Evolutionary conservation across 108 stramenopile species (phyloP).

Genomic region (Mediolabrus comicus): DNA sequence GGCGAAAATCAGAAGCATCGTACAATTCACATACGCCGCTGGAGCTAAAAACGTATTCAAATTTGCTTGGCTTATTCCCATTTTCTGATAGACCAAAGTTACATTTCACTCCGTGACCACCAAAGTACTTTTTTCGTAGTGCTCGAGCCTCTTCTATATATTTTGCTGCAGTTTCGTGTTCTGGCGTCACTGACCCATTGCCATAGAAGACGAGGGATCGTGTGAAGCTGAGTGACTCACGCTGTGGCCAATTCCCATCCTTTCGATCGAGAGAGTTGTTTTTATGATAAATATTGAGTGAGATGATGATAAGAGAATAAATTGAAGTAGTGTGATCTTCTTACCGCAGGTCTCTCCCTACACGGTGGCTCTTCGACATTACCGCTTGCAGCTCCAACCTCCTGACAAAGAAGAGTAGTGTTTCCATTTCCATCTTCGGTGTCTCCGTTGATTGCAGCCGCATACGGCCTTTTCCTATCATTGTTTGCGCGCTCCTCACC

Average conservation of each 20-base stretch:
- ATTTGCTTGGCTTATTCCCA: slow-evolving; percentile 8
- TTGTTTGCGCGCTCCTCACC: background rate
- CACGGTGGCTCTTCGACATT: slow-evolving; percentile 64
- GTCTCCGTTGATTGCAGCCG: background rate
- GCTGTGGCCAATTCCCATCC: slow-evolving; percentile 50
- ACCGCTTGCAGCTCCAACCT: background rate
- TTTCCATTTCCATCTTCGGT: background rate
- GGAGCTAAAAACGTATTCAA: slow-evolving; percentile 58
- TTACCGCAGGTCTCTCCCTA: slow-evolving; percentile 70
- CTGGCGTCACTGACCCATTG: slow-evolving; percentile 71
- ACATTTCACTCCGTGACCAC: slow-evolving; percentile 37
- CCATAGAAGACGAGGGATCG: slow-evolving; percentile 89
- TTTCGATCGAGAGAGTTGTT: background rate
- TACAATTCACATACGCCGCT: slow-evolving; percentile 77
- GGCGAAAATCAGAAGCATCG: slow-evolving; percentile 38
- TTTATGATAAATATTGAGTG: background rate
- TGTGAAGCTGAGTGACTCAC: slow-evolving; percentile 84
- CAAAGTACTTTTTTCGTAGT: slow-evolving; percentile 75
- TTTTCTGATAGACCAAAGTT: background rate
- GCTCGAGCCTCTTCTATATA: slow-evolving; percentile 67
- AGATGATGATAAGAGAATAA: background rate
- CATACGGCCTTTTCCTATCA: background rate
- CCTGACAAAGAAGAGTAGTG: background rate
- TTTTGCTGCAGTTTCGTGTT: slow-evolving; percentile 73
- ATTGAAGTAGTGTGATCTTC: background rate